Evolutionary conservation across 768 basidiomycete genomes (phyloP), one percentile per base, ranked within the genome.

Genomic region (Suillus subaureus): DNA sequence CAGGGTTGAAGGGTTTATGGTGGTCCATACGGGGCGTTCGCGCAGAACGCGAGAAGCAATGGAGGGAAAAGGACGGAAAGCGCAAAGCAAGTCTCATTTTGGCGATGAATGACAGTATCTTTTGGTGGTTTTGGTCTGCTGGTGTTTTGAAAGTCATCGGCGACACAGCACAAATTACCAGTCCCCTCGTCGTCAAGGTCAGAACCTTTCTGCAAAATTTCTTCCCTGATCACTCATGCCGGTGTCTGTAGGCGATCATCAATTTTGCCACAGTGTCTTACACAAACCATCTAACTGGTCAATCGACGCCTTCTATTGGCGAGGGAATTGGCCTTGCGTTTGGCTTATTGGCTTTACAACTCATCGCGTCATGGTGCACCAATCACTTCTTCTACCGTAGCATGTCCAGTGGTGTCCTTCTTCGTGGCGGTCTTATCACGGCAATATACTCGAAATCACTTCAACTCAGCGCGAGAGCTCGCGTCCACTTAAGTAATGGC

Each of bases 351-450:
- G 74, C 79, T 26, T 80, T 97, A 70, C 90, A 94, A 71, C 61
- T 93, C 42, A 73, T 89, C 43, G 74, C 88, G 0, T 91, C 91
- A 0, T 70, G 94, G 62, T 86, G 86, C 69, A 83, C 85, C 9
- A 87, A 96, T 66, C 93, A 95, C 70, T 96, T 92, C 78, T 94
- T 95, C 82, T 93, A 94, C 73, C 85, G 91, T 11, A 81, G 82
- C 43, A 83, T 86, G 35, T 86, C 87, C 0, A 85, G 88, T 13
- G 96, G 96, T 33, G 93, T 96, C 3, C 83, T 95, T 18, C 72
- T 92, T 16, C 88, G 96, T 40, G 90, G 89, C 12, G 94, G 94
- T 2, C 83, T 97, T 55, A 97, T 97, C 70, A 89, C 92, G 1
- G 89, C 92, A 1, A 90, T 97, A 43, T 97, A 95, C 77, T 83